Evolutionary conservation across 1,284 basidiomycete genomes (phyloP).

Genomic region (Cutaneotrichosporon sp.): DNA sequence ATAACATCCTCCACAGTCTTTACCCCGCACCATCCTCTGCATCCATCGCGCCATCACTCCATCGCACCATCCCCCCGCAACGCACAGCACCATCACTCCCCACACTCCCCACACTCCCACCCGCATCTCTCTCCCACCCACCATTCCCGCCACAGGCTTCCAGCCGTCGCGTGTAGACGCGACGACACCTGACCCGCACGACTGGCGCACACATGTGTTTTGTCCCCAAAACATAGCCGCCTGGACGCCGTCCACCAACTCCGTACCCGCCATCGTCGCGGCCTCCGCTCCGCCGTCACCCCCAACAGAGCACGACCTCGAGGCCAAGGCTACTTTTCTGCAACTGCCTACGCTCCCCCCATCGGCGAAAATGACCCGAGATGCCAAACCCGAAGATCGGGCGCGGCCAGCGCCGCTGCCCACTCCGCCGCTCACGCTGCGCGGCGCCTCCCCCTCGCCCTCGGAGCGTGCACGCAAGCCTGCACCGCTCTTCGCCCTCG

Average conservation of each 20-base stretch:
- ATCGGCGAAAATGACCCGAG: not conserved
- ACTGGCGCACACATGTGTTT: not conserved
- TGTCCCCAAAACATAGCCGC: conserved; percentile 1
- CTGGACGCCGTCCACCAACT: not conserved
- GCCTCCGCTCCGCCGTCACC: no score
- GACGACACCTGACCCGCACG: not conserved
- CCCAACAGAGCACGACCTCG: not conserved
- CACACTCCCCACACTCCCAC: not conserved
- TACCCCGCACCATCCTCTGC: not conserved
- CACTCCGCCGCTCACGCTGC: conserved; percentile 4
- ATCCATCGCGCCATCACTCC: not conserved
- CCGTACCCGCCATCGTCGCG: not conserved
- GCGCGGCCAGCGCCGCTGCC: conserved; percentile 4
- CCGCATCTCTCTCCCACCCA: not conserved
- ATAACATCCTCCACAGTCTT: no score
- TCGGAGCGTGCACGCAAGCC: conserved; percentile 1
- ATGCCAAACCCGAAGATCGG: not conserved
- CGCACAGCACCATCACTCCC: not conserved
- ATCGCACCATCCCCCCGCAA: not conserved
- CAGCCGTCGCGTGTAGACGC: not conserved
- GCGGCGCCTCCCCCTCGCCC: conserved; percentile 3
- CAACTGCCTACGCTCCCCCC: no score
- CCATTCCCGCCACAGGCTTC: not conserved
- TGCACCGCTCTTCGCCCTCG: conserved; percentile 10
- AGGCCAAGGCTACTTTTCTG: no score